A percentile compares a stretch with the other conserved stretches of the same genome.
Evolutionary conservation across 495 filamentous ascomycete genomes (phyloP).

Genomic region (Extremus antarcticus): DNA sequence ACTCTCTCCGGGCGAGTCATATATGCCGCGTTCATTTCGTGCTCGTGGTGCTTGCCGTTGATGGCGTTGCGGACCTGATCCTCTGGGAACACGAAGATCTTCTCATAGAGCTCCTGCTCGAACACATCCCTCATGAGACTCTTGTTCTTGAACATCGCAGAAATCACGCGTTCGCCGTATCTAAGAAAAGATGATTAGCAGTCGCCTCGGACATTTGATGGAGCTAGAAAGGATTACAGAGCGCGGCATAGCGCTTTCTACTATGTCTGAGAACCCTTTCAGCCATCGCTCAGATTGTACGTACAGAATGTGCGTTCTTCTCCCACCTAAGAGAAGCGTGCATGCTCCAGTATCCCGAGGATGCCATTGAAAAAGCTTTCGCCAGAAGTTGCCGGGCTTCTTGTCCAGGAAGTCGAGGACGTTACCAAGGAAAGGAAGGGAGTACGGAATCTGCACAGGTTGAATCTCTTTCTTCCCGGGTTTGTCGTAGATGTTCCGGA

Average conservation of each 20-base stretch:
- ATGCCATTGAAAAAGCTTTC: conserved; percentile 13
- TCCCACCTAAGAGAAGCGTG: conserved; percentile 17
- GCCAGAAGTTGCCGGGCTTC: conserved; percentile 17
- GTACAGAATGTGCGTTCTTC: conserved; percentile 19
- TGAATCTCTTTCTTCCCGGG: conserved; percentile 1
- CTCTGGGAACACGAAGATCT: conserved; percentile 8
- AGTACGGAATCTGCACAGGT: conserved; percentile 22
- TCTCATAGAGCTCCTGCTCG: conserved; percentile 12
- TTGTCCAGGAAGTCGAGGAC: conserved; percentile 11
- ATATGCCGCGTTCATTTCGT: conserved; percentile 19
- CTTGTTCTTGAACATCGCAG: conserved; percentile 16
- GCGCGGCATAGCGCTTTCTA: no score
- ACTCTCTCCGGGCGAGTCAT: conserved; percentile 17
- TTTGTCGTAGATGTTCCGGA: neutral
- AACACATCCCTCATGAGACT: conserved; percentile 11
- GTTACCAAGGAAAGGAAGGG: conserved; percentile 20
- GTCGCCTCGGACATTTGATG: no score
- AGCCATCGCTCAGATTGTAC: no score
- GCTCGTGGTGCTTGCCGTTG: conserved; percentile 7
- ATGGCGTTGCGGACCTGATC: conserved; percentile 7
- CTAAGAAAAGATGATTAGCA: neutral
- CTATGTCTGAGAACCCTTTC: no score
- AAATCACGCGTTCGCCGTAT: conserved; percentile 5
- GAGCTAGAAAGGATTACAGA: no score
- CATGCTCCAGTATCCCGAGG: conserved; percentile 17